These are phyloP conservation scores for Blastocystis sp. DNA, from an alignment of 352 stramenopile species.

Conservation along the genomic window DNA sequence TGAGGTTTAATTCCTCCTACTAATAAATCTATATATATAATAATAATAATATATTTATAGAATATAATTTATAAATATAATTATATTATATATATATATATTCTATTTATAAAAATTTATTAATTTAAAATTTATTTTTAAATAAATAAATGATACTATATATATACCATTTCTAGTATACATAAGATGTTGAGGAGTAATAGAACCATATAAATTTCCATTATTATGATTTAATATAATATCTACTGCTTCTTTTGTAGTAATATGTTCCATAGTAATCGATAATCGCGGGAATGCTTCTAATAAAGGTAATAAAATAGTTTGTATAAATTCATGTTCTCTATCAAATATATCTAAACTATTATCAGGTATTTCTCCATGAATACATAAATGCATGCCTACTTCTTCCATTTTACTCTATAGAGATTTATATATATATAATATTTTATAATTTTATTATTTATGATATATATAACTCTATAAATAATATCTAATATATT, in stretches of 20 bases:
- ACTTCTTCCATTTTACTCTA: conserved; percentile 47
- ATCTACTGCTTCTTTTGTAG: conserved; percentile 75
- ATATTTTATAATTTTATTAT: no score
- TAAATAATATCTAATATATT: no score
- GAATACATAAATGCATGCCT: conserved; percentile 77
- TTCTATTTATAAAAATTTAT: no score
- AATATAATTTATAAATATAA: not conserved
- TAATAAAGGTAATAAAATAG: conserved; percentile 75
- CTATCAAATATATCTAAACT: conserved; percentile 90
- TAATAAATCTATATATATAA: conserved; percentile 44
- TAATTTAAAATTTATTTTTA: no score
- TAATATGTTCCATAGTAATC: conserved; percentile 99
- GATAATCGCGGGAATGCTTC: conserved; percentile 73
- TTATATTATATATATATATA: no score
- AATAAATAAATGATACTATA: no score
- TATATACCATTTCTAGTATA: conserved; percentile 81
- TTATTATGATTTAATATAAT: conserved; percentile 64
- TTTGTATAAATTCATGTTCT: conserved; percentile 80
- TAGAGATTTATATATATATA: no score
- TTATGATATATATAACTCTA: no score
- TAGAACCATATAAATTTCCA: conserved; percentile 77
- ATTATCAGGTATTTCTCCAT: conserved; percentile 78
- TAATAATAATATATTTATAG: not conserved
- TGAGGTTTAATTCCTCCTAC: conserved; percentile 79
- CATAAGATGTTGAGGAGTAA: conserved; percentile 94